Conservation (phyloP, 371 early-diverging fungal species). For the Syncephalastrum monosporum region DNA sequence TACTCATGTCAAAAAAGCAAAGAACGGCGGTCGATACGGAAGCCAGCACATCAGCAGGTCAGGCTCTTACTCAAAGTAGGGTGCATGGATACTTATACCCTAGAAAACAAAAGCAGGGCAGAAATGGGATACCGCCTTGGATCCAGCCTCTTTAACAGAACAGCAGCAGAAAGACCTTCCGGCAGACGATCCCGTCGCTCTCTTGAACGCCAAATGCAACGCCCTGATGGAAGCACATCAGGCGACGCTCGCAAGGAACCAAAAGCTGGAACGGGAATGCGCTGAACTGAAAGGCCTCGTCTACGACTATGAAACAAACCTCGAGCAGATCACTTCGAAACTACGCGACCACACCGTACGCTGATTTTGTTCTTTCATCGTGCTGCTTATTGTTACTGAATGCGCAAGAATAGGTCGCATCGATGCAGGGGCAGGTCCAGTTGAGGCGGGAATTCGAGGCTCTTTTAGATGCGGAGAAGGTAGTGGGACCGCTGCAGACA, state of each 20-base stretch:
- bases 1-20: conserved; percentile 8
- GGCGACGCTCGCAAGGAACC: conserved; percentile 12
- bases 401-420: conserved; percentile 19
- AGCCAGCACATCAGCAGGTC: conserved; percentile 9
- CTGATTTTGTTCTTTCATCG: background rate
- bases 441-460: conserved; percentile 43
- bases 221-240: conserved; percentile 19
- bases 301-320: conserved; percentile 32
- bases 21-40: background rate
- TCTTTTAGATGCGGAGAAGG: conserved; percentile 46
- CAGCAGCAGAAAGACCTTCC: background rate
- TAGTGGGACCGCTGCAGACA: background rate
- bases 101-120: too few relatives aligned
- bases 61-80: background rate
- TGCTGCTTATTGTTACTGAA: too few relatives aligned
- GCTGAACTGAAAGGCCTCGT: conserved; percentile 25
- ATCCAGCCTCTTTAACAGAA: background rate
- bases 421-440: conserved; percentile 32
- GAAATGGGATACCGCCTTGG: too few relatives aligned
- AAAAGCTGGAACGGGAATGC: conserved; percentile 29
- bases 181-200: conserved; percentile 9
- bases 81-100: background rate
- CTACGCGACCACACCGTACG: conserved; percentile 30
- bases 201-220: conserved; percentile 9
- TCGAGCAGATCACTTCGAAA: conserved; percentile 31